These are phyloP conservation scores for Pichia insulana DNA, from an alignment of 805 yeast genomes.

Conservation along the genomic window DNA sequence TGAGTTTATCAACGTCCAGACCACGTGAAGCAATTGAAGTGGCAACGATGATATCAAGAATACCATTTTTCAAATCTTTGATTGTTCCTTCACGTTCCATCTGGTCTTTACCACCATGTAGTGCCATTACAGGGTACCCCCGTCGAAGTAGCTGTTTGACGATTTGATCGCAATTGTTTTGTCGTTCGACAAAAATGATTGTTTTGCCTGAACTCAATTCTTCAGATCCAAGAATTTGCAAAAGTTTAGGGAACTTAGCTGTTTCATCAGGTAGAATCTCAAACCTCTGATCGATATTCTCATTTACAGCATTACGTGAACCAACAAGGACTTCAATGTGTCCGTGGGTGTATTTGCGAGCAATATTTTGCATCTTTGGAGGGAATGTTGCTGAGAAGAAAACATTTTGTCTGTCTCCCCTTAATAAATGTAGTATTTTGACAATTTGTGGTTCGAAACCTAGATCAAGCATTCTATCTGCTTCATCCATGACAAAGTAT, in stretches of 20 bases:
- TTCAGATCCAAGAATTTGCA: conserved; percentile 45
- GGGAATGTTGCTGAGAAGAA: conserved; percentile 95
- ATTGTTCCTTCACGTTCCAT: conserved; percentile 71
- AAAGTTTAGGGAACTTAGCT: conserved; percentile 47
- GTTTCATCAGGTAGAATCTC: conserved; percentile 43
- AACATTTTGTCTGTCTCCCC: conserved; percentile 86
- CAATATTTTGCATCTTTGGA: conserved; percentile 64
- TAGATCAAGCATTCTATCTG: conserved; percentile 92
- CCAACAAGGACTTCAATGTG: conserved; percentile 80
- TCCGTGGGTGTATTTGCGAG: conserved; percentile 48
- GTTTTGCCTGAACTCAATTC: conserved; percentile 39
- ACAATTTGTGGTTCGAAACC: conserved; percentile 96
- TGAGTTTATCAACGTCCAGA: conserved; percentile 79
- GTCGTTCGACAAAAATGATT: conserved; percentile 81
- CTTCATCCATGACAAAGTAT: conserved; percentile 87
- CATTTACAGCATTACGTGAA: conserved; percentile 69
- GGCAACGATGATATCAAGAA: conserved; percentile 63
- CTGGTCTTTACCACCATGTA: conserved; percentile 93
- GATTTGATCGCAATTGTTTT: conserved; percentile 73
- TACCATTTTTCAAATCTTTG: conserved; percentile 55
- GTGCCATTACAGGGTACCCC: conserved; percentile 53
- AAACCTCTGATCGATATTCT: conserved; percentile 67
- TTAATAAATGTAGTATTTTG: conserved; percentile 50
- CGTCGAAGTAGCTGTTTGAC: conserved; percentile 42
- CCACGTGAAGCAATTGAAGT: conserved; percentile 96